These are phyloP conservation scores for Strobilomyces confusus DNA, from an alignment of 768 basidiomycete species.

Conservation along the genomic window DNA sequence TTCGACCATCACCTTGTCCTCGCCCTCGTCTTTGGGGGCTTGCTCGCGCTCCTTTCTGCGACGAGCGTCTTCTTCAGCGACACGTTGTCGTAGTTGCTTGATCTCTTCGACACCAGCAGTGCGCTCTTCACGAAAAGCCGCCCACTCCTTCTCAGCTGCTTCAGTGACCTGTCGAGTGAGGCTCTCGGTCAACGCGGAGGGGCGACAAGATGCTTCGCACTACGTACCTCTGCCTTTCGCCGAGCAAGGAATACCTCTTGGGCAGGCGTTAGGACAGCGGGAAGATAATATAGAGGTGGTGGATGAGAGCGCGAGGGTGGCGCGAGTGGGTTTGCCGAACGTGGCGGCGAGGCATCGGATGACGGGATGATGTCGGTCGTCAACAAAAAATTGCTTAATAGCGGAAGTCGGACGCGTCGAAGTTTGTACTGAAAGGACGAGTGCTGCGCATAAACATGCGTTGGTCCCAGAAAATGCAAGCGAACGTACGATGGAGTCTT, in stretches of 20 bases:
- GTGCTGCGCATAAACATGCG: not conserved
- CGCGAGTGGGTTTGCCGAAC: constrained; percentile 37
- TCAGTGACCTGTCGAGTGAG: constrained; percentile 46
- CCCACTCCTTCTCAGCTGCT: constrained; percentile 68
- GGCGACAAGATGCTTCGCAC: not conserved
- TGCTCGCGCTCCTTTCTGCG: constrained; percentile 40
- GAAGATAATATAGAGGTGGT: constrained; percentile 75
- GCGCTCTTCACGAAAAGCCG: constrained; percentile 58
- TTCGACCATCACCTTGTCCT: constrained; percentile 35
- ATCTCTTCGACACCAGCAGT: constrained; percentile 58
- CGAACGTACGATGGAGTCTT: constrained; percentile 70
- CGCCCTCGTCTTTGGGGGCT: constrained; percentile 29
- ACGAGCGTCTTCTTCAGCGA: constrained; percentile 60
- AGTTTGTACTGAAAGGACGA: constrained; percentile 58
- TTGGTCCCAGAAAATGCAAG: not conserved
- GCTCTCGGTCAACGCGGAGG: not conserved
- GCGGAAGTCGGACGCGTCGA: constrained; percentile 64
- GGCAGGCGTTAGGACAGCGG: constrained; percentile 58
- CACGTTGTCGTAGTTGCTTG: constrained; percentile 54
- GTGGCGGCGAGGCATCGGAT: constrained; percentile 29
- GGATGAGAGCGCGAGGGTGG: constrained; percentile 62
- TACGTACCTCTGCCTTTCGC: constrained; percentile 59
- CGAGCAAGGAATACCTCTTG: constrained; percentile 65
- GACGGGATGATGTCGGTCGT: constrained; percentile 65
- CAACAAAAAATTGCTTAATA: constrained; percentile 69